phyloP scores from a whole-genome alignment of 78 protist genomes.

The Emiliania huxleyi region DNA sequence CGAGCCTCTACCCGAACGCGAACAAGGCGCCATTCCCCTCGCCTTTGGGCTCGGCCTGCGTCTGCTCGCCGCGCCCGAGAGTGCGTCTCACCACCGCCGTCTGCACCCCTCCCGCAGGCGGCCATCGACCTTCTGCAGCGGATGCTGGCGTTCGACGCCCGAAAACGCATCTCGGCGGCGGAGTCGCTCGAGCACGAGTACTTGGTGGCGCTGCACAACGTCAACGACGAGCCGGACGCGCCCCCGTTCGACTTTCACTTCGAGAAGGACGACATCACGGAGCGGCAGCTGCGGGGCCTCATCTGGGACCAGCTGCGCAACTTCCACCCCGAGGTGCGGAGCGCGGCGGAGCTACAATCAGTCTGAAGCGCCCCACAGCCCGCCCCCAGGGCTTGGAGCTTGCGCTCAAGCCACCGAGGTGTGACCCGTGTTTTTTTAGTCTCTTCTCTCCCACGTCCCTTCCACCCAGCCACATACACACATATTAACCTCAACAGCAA shows the following conservation, averaged over 20 bases:
- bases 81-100: no score
- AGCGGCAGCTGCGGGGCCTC: not conserved
- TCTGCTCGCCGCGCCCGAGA: no score
- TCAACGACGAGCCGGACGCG: constrained; percentile 43
- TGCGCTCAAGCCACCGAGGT: no score
- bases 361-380: no score
- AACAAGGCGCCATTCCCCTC: no score
- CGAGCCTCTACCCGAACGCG: constrained; percentile 32
- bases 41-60: no score
- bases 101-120: not conserved
- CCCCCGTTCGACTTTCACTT: not conserved
- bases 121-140: constrained; percentile 80
- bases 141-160: constrained; percentile 90
- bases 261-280: not conserved
- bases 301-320: not conserved
- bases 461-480: no score
- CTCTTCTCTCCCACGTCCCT: no score
- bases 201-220: constrained; percentile 54
- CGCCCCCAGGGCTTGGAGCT: no score
- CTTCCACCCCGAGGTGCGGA: not conserved
- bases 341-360: no score
- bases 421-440: no score
- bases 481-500: no score
- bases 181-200: constrained; percentile 74
- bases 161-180: constrained; percentile 55